Conservation (phyloP, 2,329 filamentous ascomycete genomes). For the Podosphaera xanthii region DNA sequence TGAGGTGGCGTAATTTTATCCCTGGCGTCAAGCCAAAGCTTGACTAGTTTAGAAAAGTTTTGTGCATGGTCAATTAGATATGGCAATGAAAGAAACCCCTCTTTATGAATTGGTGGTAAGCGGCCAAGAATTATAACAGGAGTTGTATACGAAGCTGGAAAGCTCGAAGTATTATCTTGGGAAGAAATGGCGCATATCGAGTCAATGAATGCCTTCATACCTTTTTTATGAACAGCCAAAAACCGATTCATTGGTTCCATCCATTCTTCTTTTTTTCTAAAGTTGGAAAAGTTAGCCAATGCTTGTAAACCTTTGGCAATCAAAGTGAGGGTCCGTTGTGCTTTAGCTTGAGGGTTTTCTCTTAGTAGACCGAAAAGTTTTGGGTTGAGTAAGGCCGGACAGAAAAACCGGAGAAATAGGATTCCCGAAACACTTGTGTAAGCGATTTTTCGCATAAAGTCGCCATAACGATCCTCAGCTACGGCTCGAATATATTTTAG, state of each 20-base stretch:
- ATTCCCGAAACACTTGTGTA: slow-evolving; percentile 94
- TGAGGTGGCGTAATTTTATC: slow-evolving; percentile 4
- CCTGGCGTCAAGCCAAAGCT: slow-evolving; percentile 46
- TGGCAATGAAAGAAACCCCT: slow-evolving; percentile 81
- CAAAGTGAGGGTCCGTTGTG: slow-evolving; percentile 71
- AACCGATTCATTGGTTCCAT: slow-evolving; percentile 98
- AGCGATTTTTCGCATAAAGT: slow-evolving; percentile 68
- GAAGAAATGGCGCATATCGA: slow-evolving; percentile 62
- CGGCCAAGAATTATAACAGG: slow-evolving; percentile 75
- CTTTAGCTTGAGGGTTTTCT: slow-evolving; percentile 63
- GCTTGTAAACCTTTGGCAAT: slow-evolving; percentile 86
- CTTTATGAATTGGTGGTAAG: slow-evolving; percentile 55
- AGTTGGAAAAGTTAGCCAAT: slow-evolving; percentile 71
- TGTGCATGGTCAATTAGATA: slow-evolving; percentile 79
- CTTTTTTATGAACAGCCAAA: slow-evolving; percentile 46
- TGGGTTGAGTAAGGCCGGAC: slow-evolving; percentile 84
- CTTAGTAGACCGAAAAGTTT: slow-evolving; percentile 70
- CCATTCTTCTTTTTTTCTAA: slow-evolving; percentile 91
- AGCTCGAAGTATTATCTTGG: slow-evolving; percentile 36
- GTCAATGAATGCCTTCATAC: slow-evolving; percentile 76
- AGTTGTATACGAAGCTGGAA: slow-evolving; percentile 75
- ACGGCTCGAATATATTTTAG: slow-evolving; percentile 82
- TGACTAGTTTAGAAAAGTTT: slow-evolving; percentile 64
- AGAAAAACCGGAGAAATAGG: slow-evolving; percentile 83
- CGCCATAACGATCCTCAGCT: slow-evolving; percentile 82